These are phyloP conservation scores for Coemansia sp. DNA, from an alignment of 192 early-diverging fungal species.

Conservation along the genomic window DNA sequence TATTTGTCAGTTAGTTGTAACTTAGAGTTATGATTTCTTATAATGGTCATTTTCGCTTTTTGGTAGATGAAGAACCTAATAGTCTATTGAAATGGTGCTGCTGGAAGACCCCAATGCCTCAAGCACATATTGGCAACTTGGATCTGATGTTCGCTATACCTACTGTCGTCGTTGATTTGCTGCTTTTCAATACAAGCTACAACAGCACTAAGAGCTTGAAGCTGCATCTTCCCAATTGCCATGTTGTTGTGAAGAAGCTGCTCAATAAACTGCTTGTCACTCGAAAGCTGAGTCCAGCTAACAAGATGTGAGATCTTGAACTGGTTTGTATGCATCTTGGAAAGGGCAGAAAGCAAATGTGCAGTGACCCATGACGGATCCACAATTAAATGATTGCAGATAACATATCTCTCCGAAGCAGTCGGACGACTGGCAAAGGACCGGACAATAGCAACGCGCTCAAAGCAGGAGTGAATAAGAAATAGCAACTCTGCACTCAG, in stretches of 20 bases:
- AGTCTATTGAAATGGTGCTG: not conserved
- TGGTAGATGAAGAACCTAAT: not conserved
- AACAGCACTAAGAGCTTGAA: slow-evolving; percentile 12
- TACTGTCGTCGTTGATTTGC: not conserved
- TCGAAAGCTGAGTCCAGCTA: slow-evolving; percentile 35
- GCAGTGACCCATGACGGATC: slow-evolving; percentile 18
- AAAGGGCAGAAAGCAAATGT: slow-evolving; percentile 26
- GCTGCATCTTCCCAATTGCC: slow-evolving; percentile 11
- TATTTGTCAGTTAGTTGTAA: not conserved
- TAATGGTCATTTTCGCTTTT: not conserved
- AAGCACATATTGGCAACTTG: slow-evolving; percentile 24
- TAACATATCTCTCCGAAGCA: slow-evolving; percentile 28
- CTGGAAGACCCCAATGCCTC: slow-evolving; percentile 16
- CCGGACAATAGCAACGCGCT: slow-evolving; percentile 32
- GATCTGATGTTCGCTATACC: slow-evolving; percentile 7
- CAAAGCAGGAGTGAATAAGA: slow-evolving; percentile 30
- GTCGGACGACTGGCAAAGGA: slow-evolving; percentile 24
- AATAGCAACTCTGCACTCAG: slow-evolving; percentile 42
- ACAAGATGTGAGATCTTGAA: slow-evolving; percentile 40
- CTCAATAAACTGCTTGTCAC: slow-evolving; percentile 26
- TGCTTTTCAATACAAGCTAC: not conserved
- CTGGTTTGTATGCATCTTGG: slow-evolving; percentile 18
- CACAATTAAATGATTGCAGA: slow-evolving; percentile 20
- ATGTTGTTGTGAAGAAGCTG: slow-evolving; percentile 17
- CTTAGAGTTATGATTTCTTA: not conserved